Percentiles rank a stretch among this genome's conserved stretches.
Evolutionary conservation across 106 monocot genomes (phyloP).

Genomic region (Phalaenopsis equestris): DNA sequence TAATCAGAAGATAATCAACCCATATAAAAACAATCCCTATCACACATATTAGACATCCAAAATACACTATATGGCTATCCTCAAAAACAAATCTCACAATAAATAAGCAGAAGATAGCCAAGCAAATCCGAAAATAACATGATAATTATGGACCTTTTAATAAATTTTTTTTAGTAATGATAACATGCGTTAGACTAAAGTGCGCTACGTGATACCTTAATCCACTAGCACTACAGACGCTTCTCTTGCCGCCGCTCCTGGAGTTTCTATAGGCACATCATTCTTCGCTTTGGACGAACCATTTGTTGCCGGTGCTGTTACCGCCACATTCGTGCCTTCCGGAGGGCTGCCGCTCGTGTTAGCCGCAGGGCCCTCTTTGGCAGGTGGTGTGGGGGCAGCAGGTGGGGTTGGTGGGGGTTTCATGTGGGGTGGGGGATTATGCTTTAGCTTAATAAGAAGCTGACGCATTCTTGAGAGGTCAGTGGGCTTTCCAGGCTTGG

Average conservation of each 20-base stretch:
- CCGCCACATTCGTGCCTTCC: not conserved
- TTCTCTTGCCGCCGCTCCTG: not conserved
- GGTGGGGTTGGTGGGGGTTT: conserved; percentile 44
- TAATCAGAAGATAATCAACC: not conserved
- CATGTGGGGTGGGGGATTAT: conserved; percentile 60
- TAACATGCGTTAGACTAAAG: not conserved
- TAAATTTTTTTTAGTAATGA: not conserved
- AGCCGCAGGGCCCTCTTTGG: conserved; percentile 8
- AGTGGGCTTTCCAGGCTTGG: conserved; percentile 65
- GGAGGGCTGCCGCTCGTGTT: conserved; percentile 1
- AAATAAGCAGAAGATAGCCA: not conserved
- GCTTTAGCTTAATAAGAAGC: conserved; percentile 46
- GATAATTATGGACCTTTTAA: not conserved
- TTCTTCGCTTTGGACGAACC: not conserved
- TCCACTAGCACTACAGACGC: not conserved
- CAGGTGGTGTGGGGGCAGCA: conserved; percentile 11
- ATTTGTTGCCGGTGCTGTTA: not conserved
- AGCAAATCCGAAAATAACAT: not conserved
- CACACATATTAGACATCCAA: not conserved
- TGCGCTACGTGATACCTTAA: not conserved
- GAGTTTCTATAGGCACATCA: not conserved
- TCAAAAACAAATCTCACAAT: not conserved
- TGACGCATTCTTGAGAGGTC: conserved; percentile 65
- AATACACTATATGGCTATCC: not conserved
- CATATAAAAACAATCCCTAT: not conserved